phyloP scores from a whole-genome alignment of 2,329 filamentous ascomycete genomes.

The Magnaporthales sp. region DNA sequence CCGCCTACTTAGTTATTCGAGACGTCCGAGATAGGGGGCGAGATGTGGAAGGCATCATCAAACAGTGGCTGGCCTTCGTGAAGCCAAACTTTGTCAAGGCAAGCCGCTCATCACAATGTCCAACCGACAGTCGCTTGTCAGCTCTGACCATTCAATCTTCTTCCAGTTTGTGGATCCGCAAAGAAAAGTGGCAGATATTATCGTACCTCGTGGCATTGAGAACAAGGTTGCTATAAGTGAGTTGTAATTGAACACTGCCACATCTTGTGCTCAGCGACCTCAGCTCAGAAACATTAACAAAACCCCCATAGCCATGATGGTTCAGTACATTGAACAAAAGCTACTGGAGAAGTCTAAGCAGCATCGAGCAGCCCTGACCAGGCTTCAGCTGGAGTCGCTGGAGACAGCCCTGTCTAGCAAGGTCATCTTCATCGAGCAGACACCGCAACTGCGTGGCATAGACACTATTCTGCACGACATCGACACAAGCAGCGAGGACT shows the following conservation, averaged over 20 bases:
- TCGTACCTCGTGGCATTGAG: conserved; percentile 89
- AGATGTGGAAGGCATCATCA: conserved; percentile 91
- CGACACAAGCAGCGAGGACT: conserved; percentile 74
- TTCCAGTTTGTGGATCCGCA: conserved; percentile 81
- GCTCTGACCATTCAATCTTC: conserved; percentile 8
- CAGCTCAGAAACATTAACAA: background rate
- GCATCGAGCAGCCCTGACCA: conserved; percentile 71
- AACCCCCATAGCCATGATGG: conserved; percentile 70
- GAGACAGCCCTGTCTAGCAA: conserved; percentile 66
- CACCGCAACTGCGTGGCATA: conserved; percentile 76
- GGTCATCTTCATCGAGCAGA: conserved; percentile 66
- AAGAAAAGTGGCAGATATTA: conserved; percentile 82
- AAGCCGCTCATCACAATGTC: conserved; percentile 6
- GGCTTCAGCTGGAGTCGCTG: conserved; percentile 63
- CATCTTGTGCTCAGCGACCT: background rate
- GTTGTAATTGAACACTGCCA: conserved; percentile 8
- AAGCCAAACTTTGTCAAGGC: conserved; percentile 91
- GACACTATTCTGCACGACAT: conserved; percentile 83
- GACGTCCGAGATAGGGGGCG: conserved; percentile 84
- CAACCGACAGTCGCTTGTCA: background rate
- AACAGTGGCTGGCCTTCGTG: conserved; percentile 94
- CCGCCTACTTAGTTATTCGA: conserved; percentile 65
- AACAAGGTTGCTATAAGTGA: conserved; percentile 81
- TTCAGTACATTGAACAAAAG: conserved; percentile 84
- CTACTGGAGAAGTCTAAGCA: conserved; percentile 76